Evolutionary conservation across 345 rosid species (phyloP).

Genomic region (Odontarrhena argentea): DNA sequence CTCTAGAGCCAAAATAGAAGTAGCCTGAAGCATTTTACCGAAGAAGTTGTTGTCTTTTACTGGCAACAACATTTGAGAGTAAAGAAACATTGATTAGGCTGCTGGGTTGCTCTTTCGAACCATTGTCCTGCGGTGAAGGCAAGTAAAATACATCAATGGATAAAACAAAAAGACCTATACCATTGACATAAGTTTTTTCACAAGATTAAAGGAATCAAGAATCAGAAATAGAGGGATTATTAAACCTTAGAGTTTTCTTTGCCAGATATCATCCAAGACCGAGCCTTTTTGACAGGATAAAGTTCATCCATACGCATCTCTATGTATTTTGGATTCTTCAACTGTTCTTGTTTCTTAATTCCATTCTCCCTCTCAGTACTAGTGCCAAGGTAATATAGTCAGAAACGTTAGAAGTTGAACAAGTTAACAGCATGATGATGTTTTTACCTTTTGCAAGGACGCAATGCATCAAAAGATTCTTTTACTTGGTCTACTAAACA

Average conservation of each 20-base stretch:
- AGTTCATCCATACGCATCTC: slow-evolving; percentile 74
- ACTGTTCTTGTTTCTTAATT: slow-evolving; percentile 52
- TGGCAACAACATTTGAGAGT: slow-evolving; percentile 62
- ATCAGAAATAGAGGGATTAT: background rate
- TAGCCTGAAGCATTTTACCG: slow-evolving; percentile 47
- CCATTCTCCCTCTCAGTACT: slow-evolving; percentile 46
- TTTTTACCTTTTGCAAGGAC: slow-evolving; percentile 50
- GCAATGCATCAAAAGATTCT: slow-evolving; percentile 51
- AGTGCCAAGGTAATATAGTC: slow-evolving; percentile 29
- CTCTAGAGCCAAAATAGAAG: slow-evolving; percentile 13
- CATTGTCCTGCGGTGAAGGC: slow-evolving; percentile 53
- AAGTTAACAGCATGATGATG: background rate
- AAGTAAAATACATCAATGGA: slow-evolving; percentile 6
- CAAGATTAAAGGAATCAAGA: slow-evolving; percentile 22
- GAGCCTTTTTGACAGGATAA: slow-evolving; percentile 76
- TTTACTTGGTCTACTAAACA: slow-evolving; percentile 53
- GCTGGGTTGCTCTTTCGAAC: slow-evolving; percentile 46
- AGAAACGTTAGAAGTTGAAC: slow-evolving; percentile 1
- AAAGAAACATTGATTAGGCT: slow-evolving; percentile 51
- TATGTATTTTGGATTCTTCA: slow-evolving; percentile 61
- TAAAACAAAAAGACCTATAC: slow-evolving; percentile 13
- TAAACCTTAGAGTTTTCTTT: slow-evolving; percentile 81
- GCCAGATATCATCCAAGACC: slow-evolving; percentile 51
- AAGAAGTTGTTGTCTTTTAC: slow-evolving; percentile 48
- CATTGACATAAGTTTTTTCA: background rate